phyloP scores from a whole-genome alignment of 768 basidiomycete genomes.

The Boletus insuetus region DNA sequence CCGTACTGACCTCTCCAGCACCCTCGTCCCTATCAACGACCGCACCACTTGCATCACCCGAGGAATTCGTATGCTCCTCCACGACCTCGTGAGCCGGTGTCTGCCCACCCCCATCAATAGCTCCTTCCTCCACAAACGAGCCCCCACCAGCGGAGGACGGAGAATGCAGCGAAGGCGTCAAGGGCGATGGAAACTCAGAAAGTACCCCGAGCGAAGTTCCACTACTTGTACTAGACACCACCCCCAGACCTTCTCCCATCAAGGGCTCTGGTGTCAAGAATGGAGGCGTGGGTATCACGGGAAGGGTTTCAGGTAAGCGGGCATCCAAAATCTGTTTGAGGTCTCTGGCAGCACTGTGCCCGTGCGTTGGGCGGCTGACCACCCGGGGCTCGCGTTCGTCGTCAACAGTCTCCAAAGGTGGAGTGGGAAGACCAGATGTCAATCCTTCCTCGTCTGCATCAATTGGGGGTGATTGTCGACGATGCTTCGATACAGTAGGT shows the following conservation, averaged over 20 bases:
- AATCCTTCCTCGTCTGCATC: not conserved
- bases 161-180: conserved; percentile 3
- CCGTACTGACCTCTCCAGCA: not conserved
- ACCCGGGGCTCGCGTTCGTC: not conserved
- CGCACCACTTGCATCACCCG: too few species aligned
- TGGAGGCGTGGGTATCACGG: conserved; percentile 5
- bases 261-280: not conserved
- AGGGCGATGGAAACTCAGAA: not conserved
- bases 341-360: not conserved
- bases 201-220: not conserved
- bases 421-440: conserved; percentile 7
- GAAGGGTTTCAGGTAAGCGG: not conserved
- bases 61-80: not conserved
- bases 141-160: not conserved
- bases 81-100: not conserved
- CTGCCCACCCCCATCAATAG: not conserved
- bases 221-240: too few species aligned
- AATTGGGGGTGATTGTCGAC: not conserved
- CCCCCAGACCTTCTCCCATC: not conserved
- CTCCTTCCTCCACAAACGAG: not conserved
- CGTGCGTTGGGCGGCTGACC: not conserved
- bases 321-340: not conserved
- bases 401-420: not conserved
- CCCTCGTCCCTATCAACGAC: not conserved
- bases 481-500: too few species aligned